Evolutionary conservation across 192 early-diverging fungal genomes (phyloP), one percentile per base, ranked within the genome.

Genomic region (Haplosporangium gracile): DNA sequence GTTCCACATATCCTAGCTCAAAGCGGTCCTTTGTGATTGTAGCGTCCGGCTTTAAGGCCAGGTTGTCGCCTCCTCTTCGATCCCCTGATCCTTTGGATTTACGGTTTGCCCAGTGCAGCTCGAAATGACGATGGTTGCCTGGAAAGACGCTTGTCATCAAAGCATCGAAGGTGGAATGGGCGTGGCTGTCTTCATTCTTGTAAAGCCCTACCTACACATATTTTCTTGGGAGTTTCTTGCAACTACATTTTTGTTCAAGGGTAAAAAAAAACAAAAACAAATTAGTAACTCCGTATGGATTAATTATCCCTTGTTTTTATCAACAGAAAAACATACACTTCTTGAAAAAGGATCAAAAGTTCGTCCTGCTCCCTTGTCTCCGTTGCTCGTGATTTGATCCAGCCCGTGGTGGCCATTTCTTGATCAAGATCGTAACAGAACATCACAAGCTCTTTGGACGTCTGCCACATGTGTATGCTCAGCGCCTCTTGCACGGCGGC

Each of bases 41-140:
- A 29, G 72, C 72, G 26, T 73, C 72, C n/a, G 72, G 72, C 24
- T 73, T 73, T 45, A 72, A 20, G 71, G 71, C 69, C 69, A 70
- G 38, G 70, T 72, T 2, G 70, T 40, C 45, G 72, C 26, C 72
- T 53, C 72, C 47, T 34, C 72, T 49, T 26, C 70, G 70, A 24
- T 72, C 72, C 47, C 26, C 26, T 49, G 72, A 49, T 49, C 72
- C 45, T 29, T 18, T 51, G 45, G 47, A 73, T 51, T 26, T 29
- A 20, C 47, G 16, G 45, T 73, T 73, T 16, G 72, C 72, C 72
- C 40, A 73, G 72, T 51, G 24, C 45, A 73, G 29, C 72, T 73
- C 72, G 13, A 49, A 32, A 73, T 73, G 43, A 5, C 26, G 47
- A 24, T 51, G 42, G 26, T 10, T 42, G 0, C 18, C 36, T 22